Evolutionary conservation across 2,329 filamentous ascomycete genomes (phyloP).

Genomic region (Cephalotrichum gorgonifer): DNA sequence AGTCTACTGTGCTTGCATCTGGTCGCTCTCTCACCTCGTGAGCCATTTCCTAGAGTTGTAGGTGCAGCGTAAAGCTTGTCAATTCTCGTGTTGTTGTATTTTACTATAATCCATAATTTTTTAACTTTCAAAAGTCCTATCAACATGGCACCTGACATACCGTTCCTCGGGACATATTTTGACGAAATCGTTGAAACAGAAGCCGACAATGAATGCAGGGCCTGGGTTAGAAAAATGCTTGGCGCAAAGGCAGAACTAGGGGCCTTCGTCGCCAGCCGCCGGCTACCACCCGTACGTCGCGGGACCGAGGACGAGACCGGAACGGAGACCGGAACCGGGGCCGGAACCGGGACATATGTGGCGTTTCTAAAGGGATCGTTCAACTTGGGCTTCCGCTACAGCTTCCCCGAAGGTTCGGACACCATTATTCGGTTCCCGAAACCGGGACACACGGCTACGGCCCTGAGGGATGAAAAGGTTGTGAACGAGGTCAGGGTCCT

Average conservation of each 20-base stretch:
- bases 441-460: constrained; percentile 12
- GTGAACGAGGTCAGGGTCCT: constrained; percentile 17
- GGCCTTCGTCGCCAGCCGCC: constrained; percentile 11
- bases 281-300: too few relatives aligned
- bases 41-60: too few relatives aligned
- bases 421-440: constrained; percentile 17
- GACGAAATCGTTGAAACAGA: constrained; percentile 13
- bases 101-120: too few relatives aligned
- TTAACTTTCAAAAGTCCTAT: background rate
- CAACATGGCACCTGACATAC: constrained; percentile 4
- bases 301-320: too few relatives aligned
- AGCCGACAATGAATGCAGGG: constrained; percentile 12
- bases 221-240: constrained; percentile 11
- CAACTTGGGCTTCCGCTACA: constrained; percentile 16
- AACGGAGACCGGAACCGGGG: too few relatives aligned
- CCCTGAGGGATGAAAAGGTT: constrained; percentile 20
- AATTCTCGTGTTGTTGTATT: background rate
- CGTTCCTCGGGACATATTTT: constrained; percentile 10
- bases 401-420: constrained; percentile 11
- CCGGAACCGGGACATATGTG: constrained; percentile 10
- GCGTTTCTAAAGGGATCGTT: constrained; percentile 17
- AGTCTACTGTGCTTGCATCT: too few relatives aligned
- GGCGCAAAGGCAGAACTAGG: constrained; percentile 13
- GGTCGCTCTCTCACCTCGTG: too few relatives aligned
- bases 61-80: background rate